Base-by-base conservation (phyloP, 225 moss, liverwort and hornwort species). In the Asterella californica region DNA sequence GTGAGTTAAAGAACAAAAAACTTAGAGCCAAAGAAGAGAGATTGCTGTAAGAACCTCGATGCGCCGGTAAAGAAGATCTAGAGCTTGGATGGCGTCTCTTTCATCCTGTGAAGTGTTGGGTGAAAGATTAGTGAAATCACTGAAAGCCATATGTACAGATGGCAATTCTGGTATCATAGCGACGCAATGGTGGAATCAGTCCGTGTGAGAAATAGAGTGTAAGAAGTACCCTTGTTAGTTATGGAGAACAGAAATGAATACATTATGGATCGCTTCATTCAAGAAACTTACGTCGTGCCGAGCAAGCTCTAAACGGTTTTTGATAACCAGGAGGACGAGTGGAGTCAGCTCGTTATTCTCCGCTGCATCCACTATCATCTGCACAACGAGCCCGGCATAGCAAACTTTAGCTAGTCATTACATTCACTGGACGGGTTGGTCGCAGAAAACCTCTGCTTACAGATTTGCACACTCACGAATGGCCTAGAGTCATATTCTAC, bases 11-110 rank as follows among this genome's bases (percentile, higher is more conserved):
- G 42, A 55, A 36, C 10, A 54, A 75, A 22, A 75, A 2, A 17
- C 27, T 3, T 2, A 57, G 17, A 29, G 21, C n/a, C 10, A 33
- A 54, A 53, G 30, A 17, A 32, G 50, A 14, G 2, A 29, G 29
- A 5, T 25, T 11, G 62, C 22, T 61, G 61, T 76, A 30, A 54
- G 30, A 32, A 86, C 94, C 94, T 99, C 94, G 81, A 99, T 84
- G 81, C 97, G 89, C 62, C 97, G 91, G 85, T 89, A 95, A 47
- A 99, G 82, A 81, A 99, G 83, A 89, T 99, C 97, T 78, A 95
- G 91, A 71, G 97, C 97, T 90, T 95, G 97, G 86, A 88, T 87
- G 48, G 93, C 93, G 85, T 90, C 85, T 73, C 93, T 87, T 81
- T 99, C 95, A 85, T 95, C 93, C 94, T 97, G 85, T 21, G 80